Percentiles rank a stretch among this genome's conserved stretches.
Evolutionary conservation across 257 asterid species (phyloP).

Genomic region (Leptodermis oblonga): DNA sequence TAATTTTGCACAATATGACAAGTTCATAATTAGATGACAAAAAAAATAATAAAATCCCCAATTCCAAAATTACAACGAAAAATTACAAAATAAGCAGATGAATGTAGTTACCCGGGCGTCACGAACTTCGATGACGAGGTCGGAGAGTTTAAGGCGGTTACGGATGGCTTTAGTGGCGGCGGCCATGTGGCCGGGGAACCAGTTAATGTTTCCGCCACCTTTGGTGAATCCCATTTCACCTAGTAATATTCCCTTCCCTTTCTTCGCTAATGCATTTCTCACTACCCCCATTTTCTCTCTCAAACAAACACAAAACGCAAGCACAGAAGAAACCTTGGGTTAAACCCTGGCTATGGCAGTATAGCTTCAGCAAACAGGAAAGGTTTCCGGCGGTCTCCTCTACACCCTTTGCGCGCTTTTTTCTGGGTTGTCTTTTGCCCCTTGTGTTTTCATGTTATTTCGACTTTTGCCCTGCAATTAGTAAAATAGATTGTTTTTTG

Average conservation of each 20-base stretch:
- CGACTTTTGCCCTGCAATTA: no score
- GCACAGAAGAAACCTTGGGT: background rate
- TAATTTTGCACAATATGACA: slow-evolving; percentile 15
- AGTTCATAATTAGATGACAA: background rate
- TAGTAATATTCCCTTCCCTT: slow-evolving; percentile 31
- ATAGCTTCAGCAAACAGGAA: background rate
- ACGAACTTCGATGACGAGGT: slow-evolving; percentile 89
- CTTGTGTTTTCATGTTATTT: no score
- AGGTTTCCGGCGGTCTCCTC: background rate
- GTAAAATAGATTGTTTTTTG: no score
- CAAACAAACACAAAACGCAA: background rate
- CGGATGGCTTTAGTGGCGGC: slow-evolving; percentile 96
- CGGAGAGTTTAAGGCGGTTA: slow-evolving; percentile 78
- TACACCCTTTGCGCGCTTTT: background rate
- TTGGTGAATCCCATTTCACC: slow-evolving; percentile 75
- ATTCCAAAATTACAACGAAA: background rate
- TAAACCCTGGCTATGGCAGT: slow-evolving; percentile 4
- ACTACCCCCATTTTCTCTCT: slow-evolving; percentile 36
- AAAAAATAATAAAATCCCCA: background rate
- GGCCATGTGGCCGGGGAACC: slow-evolving; percentile 99
- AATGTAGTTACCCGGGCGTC: slow-evolving; percentile 67
- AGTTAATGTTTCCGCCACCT: slow-evolving; percentile 80
- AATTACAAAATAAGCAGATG: slow-evolving; percentile 2
- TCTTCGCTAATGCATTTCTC: slow-evolving; percentile 36
- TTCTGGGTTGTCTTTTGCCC: background rate